phyloP scores from a whole-genome alignment of 192 early-diverging fungal species.

The Umbelopsis sp. region DNA sequence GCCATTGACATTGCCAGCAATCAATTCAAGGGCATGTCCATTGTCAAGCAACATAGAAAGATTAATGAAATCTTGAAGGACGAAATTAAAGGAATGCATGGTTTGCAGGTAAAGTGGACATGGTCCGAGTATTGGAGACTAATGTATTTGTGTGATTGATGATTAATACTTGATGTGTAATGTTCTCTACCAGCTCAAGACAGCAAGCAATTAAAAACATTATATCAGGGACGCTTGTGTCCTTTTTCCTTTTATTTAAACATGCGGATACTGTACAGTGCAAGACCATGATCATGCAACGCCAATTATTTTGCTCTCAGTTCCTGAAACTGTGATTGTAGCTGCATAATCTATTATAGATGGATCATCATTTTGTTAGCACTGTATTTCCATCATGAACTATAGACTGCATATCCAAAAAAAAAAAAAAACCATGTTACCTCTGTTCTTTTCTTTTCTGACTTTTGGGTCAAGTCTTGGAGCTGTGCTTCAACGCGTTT shows the following conservation, averaged over 20 bases:
- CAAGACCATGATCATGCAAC: neutral
- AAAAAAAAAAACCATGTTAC: constrained; percentile 42
- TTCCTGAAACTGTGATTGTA: constrained; percentile 15
- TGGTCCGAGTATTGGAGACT: neutral
- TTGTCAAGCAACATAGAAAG: constrained; percentile 90
- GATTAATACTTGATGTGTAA: neutral
- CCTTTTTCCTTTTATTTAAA: too few species aligned
- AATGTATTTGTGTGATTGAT: neutral
- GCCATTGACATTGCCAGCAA: constrained; percentile 84
- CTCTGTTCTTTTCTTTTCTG: constrained; percentile 81
- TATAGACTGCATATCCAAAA: neutral
- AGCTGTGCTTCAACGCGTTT: constrained; percentile 83
- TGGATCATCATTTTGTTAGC: neutral
- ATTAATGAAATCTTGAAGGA: constrained; percentile 87
- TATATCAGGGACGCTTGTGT: neutral
- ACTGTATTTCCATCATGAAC: neutral
- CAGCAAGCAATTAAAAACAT: constrained; percentile 22
- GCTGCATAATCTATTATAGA: constrained; percentile 12
- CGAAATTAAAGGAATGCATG: constrained; percentile 94
- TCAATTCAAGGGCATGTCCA: constrained; percentile 70
- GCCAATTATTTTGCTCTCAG: constrained; percentile 11
- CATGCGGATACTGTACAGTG: constrained; percentile 4
- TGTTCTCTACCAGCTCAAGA: constrained; percentile 25
- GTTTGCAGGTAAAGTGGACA: constrained; percentile 56
- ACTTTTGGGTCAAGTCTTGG: constrained; percentile 78